Conservation (phyloP, 345 rosid genomes). For the Sonneratia alba region DNA sequence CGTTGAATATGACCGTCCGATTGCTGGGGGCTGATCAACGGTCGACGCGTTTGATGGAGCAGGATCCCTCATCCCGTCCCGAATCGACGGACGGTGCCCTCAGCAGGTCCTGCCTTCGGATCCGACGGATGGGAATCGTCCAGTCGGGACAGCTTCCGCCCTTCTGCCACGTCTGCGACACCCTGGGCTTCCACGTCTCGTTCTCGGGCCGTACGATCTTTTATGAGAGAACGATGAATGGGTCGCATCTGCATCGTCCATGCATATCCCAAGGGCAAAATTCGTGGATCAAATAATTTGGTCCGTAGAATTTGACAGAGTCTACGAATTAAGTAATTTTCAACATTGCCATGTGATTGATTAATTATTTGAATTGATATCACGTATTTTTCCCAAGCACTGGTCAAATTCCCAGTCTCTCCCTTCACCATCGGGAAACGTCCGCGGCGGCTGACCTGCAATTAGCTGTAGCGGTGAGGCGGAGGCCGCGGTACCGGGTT, state of each 20-base stretch:
- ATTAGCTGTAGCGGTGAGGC: no score
- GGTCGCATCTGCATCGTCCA: conserved; percentile 32
- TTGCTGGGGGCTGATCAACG: not conserved
- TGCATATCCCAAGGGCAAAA: no score
- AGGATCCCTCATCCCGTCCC: conserved; percentile 22
- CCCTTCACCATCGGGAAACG: no score
- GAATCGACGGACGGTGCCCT: conserved; percentile 23
- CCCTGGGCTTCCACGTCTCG: conserved; percentile 11
- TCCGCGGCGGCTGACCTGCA: no score
- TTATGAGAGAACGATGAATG: conserved; percentile 14
- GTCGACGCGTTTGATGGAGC: not conserved
- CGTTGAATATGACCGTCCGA: not conserved
- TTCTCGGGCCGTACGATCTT: not conserved
- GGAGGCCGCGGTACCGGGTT: no score
- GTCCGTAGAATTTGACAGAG: no score
- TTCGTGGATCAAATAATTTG: no score
- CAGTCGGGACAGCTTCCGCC: conserved; percentile 37
- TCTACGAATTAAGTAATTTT: no score
- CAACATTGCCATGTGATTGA: no score
- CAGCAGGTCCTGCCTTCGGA: conserved; percentile 23
- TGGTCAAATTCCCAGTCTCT: no score
- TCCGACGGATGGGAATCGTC: conserved; percentile 41
- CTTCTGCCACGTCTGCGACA: conserved; percentile 33
- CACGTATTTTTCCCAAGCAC: no score
- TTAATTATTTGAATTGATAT: no score